Percentiles rank a stretch among this genome's conserved stretches.
Evolutionary conservation across 176 grass and related monocot species (phyloP).

Genomic region (Cenchrus fungigraminus): DNA sequence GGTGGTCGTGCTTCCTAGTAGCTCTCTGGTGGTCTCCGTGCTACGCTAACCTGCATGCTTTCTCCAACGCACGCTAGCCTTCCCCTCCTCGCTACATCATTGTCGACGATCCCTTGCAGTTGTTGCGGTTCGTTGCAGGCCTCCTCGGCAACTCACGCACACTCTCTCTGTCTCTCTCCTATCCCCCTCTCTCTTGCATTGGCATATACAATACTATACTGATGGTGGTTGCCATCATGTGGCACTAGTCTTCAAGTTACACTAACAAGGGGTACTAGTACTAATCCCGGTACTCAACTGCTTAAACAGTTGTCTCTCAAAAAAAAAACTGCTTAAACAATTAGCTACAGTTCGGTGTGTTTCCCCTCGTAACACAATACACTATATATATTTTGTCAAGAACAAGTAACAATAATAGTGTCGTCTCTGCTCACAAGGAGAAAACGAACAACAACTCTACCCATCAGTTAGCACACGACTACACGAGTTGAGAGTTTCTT

Average conservation of each 20-base stretch:
- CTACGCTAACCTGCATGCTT: constrained; percentile 62
- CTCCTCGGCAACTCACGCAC: constrained; percentile 3
- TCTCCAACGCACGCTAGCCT: constrained; percentile 56
- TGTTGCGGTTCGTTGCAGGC: background rate
- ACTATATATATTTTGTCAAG: background rate
- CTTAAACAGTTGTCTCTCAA: background rate
- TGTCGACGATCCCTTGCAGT: constrained; percentile 42
- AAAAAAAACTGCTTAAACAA: background rate
- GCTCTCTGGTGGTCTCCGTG: constrained; percentile 47
- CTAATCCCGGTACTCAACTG: constrained; percentile 1
- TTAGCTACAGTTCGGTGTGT: background rate
- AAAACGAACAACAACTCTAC: background rate
- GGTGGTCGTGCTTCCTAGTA: background rate
- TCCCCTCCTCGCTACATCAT: constrained; percentile 22
- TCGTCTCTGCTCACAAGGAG: background rate
- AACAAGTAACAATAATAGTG: background rate
- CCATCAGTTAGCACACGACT: background rate
- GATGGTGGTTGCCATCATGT: constrained; percentile 44
- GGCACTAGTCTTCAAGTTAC: constrained; percentile 58
- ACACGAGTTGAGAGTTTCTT: constrained; percentile 15
- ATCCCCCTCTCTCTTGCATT: background rate
- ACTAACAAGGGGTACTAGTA: constrained; percentile 41
- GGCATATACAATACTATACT: background rate
- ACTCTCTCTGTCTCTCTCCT: background rate
- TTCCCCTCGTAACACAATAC: background rate